Evolutionary conservation across 2,329 filamentous ascomycete genomes (phyloP).

Genomic region (Xylaria sp.): DNA sequence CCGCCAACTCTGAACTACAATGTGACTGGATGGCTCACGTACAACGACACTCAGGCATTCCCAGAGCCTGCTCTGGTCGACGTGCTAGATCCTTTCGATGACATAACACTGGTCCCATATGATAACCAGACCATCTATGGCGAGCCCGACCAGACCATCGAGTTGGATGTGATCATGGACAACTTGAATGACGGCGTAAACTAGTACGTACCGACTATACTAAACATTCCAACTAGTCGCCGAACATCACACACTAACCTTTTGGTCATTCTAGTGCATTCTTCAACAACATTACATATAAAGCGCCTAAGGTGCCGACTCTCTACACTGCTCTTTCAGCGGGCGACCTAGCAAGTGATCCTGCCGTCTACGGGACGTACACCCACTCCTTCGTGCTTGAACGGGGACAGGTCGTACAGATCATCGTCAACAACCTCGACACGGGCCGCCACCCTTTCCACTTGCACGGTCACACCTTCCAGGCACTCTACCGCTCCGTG

Average conservation of each 20-base stretch:
- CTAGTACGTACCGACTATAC: conserved; percentile 65
- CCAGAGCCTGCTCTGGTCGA: conserved; percentile 66
- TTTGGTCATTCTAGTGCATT: conserved; percentile 57
- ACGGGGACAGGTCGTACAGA: conserved; percentile 74
- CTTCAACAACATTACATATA: conserved; percentile 83
- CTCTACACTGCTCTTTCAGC: conserved; percentile 79
- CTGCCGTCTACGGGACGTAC: conserved; percentile 72
- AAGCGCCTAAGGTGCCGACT: conserved; percentile 78
- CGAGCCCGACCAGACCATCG: conserved; percentile 71
- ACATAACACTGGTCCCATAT: conserved; percentile 75
- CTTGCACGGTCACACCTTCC: conserved; percentile 81
- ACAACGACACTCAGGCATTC: conserved; percentile 59
- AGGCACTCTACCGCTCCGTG: conserved; percentile 69
- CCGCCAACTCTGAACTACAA: conserved; percentile 76
- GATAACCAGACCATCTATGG: conserved; percentile 71
- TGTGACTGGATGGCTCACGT: conserved; percentile 72
- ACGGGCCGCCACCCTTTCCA: conserved; percentile 79
- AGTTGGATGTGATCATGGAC: conserved; percentile 73
- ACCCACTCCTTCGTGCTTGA: conserved; percentile 75
- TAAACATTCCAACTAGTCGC: not conserved
- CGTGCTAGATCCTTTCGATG: conserved; percentile 76
- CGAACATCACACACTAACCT: conserved; percentile 5
- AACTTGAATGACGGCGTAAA: conserved; percentile 74
- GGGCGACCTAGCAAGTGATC: conserved; percentile 67
- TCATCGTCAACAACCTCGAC: conserved; percentile 82